phyloP scores from a whole-genome alignment of 331 rosid species.

The Erythrophleum ivorense region DNA sequence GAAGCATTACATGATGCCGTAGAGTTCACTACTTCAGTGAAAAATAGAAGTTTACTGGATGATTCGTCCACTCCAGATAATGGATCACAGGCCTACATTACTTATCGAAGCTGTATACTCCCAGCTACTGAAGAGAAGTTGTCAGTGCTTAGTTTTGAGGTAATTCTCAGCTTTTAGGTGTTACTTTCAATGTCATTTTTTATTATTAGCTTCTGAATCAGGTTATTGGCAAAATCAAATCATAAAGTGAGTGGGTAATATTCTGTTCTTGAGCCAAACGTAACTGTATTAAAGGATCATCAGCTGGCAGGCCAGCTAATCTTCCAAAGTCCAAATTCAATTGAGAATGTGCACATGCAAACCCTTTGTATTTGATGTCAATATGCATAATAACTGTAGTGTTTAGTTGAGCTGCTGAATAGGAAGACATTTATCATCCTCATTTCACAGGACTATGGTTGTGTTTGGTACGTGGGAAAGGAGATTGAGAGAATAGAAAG shows the following conservation, averaged over 20 bases:
- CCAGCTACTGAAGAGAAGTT: slow-evolving; percentile 74
- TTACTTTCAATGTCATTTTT: slow-evolving; percentile 7
- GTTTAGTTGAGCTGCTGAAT: slow-evolving; percentile 21
- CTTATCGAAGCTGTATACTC: slow-evolving; percentile 86
- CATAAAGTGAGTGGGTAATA: slow-evolving; percentile 12
- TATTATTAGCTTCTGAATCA: slow-evolving; percentile 25
- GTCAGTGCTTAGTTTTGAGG: slow-evolving; percentile 85
- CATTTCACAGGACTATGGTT: neutral
- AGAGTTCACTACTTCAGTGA: slow-evolving; percentile 38
- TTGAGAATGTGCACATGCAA: slow-evolving; percentile 15
- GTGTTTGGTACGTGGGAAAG: too few relatives aligned
- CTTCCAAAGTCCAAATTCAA: slow-evolving; percentile 3
- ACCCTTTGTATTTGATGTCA: neutral
- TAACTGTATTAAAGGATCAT: slow-evolving; percentile 13
- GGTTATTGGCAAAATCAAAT: slow-evolving; percentile 29
- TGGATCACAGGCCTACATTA: slow-evolving; percentile 62
- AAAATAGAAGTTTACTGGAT: slow-evolving; percentile 57
- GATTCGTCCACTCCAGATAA: slow-evolving; percentile 50
- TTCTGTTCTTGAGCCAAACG: slow-evolving; percentile 33
- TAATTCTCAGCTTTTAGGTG: slow-evolving; percentile 33
- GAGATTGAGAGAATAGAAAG: too few relatives aligned
- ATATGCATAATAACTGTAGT: slow-evolving; percentile 6
- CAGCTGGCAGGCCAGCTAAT: slow-evolving; percentile 15
- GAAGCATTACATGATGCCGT: slow-evolving; percentile 39
- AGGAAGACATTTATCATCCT: slow-evolving; percentile 2